Evolutionary conservation across 2,329 filamentous ascomycete species (phyloP), one percentile per base, ranked within the genome.

Genomic region (Calonectria multiphialidica): DNA sequence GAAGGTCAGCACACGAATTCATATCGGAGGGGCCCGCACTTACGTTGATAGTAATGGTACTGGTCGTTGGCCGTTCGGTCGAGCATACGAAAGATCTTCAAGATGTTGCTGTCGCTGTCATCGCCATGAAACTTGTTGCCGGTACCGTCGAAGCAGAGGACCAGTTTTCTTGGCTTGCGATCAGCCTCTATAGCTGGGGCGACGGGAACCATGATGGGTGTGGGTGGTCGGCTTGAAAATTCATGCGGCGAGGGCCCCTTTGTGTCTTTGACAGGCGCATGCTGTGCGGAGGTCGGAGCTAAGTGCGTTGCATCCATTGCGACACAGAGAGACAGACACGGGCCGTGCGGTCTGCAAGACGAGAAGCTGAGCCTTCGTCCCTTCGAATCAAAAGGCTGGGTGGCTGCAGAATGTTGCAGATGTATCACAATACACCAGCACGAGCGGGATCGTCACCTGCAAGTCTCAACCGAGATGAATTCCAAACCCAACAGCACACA

Each of bases 1-100:
- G 25, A 77, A 66, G 35, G 49, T 45, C 44, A 61, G 61, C 33
- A 13, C 8, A 28, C 18, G 8, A 40, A 50, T 16, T 23, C 8
- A 5, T 18, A 12, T 1, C 16, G 2, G 21, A 21, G 0, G 5
- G 35, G n/a, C 0, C 1, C 3, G n/a, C 9, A 80, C 88, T 80
- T 79, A 90, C 89, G 90, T 75, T 92, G 90, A 66, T 92, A 92
- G 73, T 92, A 92, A 72, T 91, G 90, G 74, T 86, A 91, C 73
- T 94, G 92, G 68, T 91, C 88, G 25, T 86, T 85, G 0, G 90
- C 89, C 8, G 89, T 89, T 6, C 92, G 88, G 75, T 94, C 92
- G 1, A 94, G 84, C 87, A 93, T 93, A 44, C 91, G 88, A 75
- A 92, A 94, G 13, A 94, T 93, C 78, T 94, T 94, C 72, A 94